Percentiles rank a stretch among this genome's conserved stretches.
Evolutionary conservation across 176 grass and related monocot species (phyloP).

Genomic region (Musa schizocarpa): DNA sequence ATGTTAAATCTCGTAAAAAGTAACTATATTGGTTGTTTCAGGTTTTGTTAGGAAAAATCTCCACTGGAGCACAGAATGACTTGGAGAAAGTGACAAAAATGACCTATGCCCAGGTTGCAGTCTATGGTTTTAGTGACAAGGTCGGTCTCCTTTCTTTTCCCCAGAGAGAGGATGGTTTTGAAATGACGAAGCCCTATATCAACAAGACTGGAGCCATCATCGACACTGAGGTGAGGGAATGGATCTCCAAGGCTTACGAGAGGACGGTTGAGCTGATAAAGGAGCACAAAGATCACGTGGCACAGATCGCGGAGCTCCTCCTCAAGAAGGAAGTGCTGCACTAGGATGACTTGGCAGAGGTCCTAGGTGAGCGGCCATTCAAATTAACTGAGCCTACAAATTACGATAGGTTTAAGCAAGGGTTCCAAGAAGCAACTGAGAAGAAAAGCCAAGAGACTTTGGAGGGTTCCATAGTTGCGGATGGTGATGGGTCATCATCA

Average conservation of each 20-base stretch:
- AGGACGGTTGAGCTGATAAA: constrained; percentile 53
- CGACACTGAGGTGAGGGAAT: constrained; percentile 76
- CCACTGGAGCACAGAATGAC: constrained; percentile 81
- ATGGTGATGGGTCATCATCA: constrained; percentile 33
- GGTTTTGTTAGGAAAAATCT: constrained; percentile 79
- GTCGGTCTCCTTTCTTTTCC: constrained; percentile 91
- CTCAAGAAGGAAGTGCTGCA: constrained; percentile 89
- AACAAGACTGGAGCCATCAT: constrained; percentile 63
- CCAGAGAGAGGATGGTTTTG: constrained; percentile 51
- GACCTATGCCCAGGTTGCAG: constrained; percentile 85
- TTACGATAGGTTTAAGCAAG: constrained; percentile 73
- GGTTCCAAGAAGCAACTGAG: constrained; percentile 45
- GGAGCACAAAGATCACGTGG: constrained; percentile 64
- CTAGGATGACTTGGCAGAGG: constrained; percentile 64
- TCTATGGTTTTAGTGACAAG: constrained; percentile 88
- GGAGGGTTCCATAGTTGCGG: constrained; percentile 28
- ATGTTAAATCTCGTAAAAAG: no score
- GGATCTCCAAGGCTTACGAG: constrained; percentile 67
- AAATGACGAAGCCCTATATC: constrained; percentile 57
- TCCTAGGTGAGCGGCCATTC: constrained; percentile 77
- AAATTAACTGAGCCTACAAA: constrained; percentile 46
- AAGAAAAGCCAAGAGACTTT: constrained; percentile 13
- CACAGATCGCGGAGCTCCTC: constrained; percentile 65
- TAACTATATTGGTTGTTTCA: constrained; percentile 23
- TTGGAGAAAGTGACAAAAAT: constrained; percentile 91